Evolutionary conservation across 495 filamentous ascomycete species (phyloP).

Genomic region (Terfezia claveryi): DNA sequence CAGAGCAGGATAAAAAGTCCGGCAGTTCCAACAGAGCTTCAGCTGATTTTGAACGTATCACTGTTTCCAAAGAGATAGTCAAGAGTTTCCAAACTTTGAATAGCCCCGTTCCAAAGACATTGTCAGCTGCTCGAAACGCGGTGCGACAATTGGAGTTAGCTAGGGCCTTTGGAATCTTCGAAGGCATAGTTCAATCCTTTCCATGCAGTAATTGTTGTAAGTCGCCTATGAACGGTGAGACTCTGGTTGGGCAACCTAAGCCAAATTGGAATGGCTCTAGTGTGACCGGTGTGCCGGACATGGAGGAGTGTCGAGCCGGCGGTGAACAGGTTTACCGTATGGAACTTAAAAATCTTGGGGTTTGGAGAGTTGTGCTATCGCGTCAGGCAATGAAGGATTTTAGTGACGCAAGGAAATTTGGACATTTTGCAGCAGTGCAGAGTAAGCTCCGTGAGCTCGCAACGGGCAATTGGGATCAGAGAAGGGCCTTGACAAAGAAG

Average conservation of each 20-base stretch:
- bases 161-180: neutral
- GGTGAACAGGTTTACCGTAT: neutral
- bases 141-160: neutral
- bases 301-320: neutral
- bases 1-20: neutral
- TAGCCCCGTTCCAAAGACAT: neutral
- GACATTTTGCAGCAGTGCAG: constrained; percentile 1
- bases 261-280: too few relatives aligned
- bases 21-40: neutral
- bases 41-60: neutral
- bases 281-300: too few relatives aligned
- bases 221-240: neutral
- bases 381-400: constrained; percentile 17
- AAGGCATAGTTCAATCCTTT: neutral
- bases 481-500: neutral
- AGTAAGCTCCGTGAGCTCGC: constrained; percentile 18
- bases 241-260: too few relatives aligned
- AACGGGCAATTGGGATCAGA: constrained; percentile 17
- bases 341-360: constrained; percentile 9
- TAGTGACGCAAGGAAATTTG: neutral
- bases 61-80: neutral
- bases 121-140: neutral
- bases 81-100: too few relatives aligned
- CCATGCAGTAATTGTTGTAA: neutral
- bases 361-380: constrained; percentile 25